Evolutionary conservation across 495 filamentous ascomycete genomes (phyloP).

Genomic region (Aspergillus nidulans): DNA sequence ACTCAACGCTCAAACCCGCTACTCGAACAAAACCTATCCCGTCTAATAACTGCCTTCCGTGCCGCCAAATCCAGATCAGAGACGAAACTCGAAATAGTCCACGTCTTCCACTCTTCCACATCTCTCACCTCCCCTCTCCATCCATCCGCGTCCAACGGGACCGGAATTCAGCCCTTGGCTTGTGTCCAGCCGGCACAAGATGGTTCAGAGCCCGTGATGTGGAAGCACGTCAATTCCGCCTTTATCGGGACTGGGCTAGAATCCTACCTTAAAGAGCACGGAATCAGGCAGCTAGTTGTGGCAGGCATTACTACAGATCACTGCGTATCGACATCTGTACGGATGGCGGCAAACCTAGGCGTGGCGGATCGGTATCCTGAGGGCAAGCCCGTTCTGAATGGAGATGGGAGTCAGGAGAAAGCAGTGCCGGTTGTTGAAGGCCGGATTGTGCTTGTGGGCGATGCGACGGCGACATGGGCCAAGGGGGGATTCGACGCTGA

Average conservation of each 20-base stretch:
- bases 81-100: constrained; percentile 32
- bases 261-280: constrained; percentile 28
- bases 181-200: constrained; percentile 35
- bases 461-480: constrained; percentile 46
- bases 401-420: constrained; percentile 19
- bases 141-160: constrained; percentile 8
- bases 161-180: constrained; percentile 32
- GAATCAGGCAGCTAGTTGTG: constrained; percentile 36
- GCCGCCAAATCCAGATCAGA: constrained; percentile 10
- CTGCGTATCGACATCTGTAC: constrained; percentile 46
- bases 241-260: constrained; percentile 47
- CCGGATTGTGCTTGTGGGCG: constrained; percentile 40
- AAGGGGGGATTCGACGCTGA: constrained; percentile 44
- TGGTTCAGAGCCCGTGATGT: constrained; percentile 39
- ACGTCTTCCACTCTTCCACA: constrained; percentile 43
- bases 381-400: neutral
- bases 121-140: constrained; percentile 32
- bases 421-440: constrained; percentile 27
- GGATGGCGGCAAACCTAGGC: constrained; percentile 46
- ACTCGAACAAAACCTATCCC: constrained; percentile 40
- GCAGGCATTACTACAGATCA: constrained; percentile 48
- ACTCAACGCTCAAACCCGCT: constrained; percentile 39
- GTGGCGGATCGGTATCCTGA: constrained; percentile 32
- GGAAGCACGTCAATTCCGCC: constrained; percentile 46
- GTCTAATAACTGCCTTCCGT: constrained; percentile 41